phyloP scores from a whole-genome alignment of 2,329 filamentous ascomycete genomes.

The Ceratocystis albifundus region DNA sequence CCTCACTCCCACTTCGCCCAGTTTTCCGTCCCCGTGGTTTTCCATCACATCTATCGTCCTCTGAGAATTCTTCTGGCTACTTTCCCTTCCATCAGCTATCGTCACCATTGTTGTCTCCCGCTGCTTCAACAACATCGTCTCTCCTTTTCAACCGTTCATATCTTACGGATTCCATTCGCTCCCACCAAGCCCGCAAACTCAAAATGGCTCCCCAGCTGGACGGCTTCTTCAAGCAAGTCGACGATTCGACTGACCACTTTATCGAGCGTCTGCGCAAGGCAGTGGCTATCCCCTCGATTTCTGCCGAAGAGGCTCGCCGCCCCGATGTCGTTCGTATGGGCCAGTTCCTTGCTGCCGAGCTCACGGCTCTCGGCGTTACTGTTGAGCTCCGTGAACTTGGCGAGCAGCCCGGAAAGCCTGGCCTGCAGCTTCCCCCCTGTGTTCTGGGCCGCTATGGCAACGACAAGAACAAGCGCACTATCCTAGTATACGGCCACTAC shows the following conservation, averaged over 20 bases:
- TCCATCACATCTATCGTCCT: slow-evolving; percentile 20
- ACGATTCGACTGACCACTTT: slow-evolving; percentile 65
- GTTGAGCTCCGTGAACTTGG: slow-evolving; percentile 80
- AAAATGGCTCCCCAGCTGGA: slow-evolving; percentile 81
- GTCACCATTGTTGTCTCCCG: slow-evolving; percentile 13
- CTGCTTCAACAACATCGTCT: background rate
- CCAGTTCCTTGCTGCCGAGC: slow-evolving; percentile 73
- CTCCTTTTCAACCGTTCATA: slow-evolving; percentile 33
- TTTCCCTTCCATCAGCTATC: slow-evolving; percentile 12
- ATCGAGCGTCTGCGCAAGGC: slow-evolving; percentile 84
- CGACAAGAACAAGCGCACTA: slow-evolving; percentile 85
- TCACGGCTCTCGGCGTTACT: slow-evolving; percentile 70
- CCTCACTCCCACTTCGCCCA: slow-evolving; percentile 24
- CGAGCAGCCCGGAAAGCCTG: slow-evolving; percentile 81
- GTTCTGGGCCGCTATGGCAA: slow-evolving; percentile 85
- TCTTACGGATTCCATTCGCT: slow-evolving; percentile 42
- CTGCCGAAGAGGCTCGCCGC: slow-evolving; percentile 76
- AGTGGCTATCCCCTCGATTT: slow-evolving; percentile 92
- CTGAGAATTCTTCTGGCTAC: slow-evolving; percentile 15
- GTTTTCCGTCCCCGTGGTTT: slow-evolving; percentile 21
- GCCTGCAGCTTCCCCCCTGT: slow-evolving; percentile 84
- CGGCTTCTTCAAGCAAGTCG: slow-evolving; percentile 85
- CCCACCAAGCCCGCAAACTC: slow-evolving; percentile 50
- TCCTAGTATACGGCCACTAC: slow-evolving; percentile 96
- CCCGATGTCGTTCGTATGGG: slow-evolving; percentile 95